Evolutionary conservation across 2,329 filamentous ascomycete species (phyloP).

Genomic region (Scedosporium aurantiacum): DNA sequence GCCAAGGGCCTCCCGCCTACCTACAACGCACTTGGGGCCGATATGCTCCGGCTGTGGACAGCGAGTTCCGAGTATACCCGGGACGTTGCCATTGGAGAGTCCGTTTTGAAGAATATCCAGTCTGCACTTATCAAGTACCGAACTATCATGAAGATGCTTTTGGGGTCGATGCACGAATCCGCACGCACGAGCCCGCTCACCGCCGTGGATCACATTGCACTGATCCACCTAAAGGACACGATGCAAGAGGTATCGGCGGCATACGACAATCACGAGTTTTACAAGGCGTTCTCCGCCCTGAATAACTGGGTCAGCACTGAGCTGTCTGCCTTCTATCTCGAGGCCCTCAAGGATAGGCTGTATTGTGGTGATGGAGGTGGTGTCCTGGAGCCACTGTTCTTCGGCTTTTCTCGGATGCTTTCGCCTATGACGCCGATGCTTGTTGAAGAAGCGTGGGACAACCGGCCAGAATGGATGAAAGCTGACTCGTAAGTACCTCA

Average conservation of each 20-base stretch:
- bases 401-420: conserved; percentile 66
- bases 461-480: conserved; percentile 56
- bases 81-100: conserved; percentile 72
- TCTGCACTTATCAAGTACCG: conserved; percentile 75
- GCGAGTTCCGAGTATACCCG: conserved; percentile 85
- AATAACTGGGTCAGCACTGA: conserved; percentile 76
- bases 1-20: conserved; percentile 14
- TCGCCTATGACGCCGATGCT: conserved; percentile 72
- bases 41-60: conserved; percentile 82
- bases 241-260: conserved; percentile 53
- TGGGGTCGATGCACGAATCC: conserved; percentile 59
- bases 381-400: conserved; percentile 54
- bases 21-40: conserved; percentile 68
- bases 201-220: conserved; percentile 60
- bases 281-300: conserved; percentile 60
- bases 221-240: conserved; percentile 60
- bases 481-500: conserved; percentile 26
- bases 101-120: conserved; percentile 67
- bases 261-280: conserved; percentile 68
- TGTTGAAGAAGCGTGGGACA: conserved; percentile 79
- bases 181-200: conserved; percentile 40
- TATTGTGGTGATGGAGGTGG: conserved; percentile 71
- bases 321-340: conserved; percentile 87
- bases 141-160: conserved; percentile 79
- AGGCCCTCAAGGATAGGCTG: conserved; percentile 80